Evolutionary conservation across 1,139 yeast species (phyloP).

Genomic region (Nematodospora anomalae): DNA sequence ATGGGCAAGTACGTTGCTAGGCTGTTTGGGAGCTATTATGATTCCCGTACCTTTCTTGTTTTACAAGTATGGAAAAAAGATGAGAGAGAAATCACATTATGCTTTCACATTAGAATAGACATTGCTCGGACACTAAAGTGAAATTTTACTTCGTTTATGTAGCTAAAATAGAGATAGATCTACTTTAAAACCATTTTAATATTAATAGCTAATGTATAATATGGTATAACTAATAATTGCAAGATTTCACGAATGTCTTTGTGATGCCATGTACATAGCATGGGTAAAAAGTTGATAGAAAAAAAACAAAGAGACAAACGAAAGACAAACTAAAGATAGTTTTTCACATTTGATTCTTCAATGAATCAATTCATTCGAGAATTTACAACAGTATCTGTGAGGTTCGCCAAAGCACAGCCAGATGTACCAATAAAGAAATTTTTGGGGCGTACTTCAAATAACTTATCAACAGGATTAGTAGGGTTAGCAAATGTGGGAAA

Average conservation of each 20-base stretch:
- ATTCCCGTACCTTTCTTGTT: conserved; percentile 79
- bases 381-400: conserved; percentile 5
- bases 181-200: no score
- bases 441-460: conserved; percentile 57
- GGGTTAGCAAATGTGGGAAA: conserved; percentile 81
- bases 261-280: no score
- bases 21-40: conserved; percentile 61
- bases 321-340: no score
- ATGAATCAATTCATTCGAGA: conserved; percentile 2
- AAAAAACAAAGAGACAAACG: no score
- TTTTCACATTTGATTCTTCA: conserved; percentile 21
- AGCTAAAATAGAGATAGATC: no score
- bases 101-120: conserved; percentile 38
- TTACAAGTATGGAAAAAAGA: conserved; percentile 57
- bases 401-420: conserved; percentile 8
- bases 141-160: no score
- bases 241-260: no score
- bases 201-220: no score
- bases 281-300: no score
- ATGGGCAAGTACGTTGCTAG: conserved; percentile 83
- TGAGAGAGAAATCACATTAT: conserved; percentile 65
- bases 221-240: no score
- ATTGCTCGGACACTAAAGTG: no score
- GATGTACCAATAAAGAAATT: conserved; percentile 6
- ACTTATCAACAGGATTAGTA: conserved; percentile 57